Base-by-base conservation (phyloP, 2,329 filamentous ascomycete species). In the Pseudonectria buxi region DNA sequence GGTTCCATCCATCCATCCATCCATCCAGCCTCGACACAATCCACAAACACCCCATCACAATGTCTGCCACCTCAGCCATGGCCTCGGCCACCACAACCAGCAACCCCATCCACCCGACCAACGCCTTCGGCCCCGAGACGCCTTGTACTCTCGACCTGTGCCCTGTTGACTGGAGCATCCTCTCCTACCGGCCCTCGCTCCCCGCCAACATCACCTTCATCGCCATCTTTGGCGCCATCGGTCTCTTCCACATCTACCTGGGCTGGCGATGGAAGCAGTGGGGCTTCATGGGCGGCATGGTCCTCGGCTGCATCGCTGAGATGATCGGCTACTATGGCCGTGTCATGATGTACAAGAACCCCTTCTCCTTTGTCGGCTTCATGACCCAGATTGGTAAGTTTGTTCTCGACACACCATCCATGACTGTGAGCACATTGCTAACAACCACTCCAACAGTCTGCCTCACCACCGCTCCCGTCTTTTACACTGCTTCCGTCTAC, bases 401-500 rank as follows among this genome's bases (percentile, higher is more conserved):
- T 30, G 14, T 24, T 24, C 14, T 28, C 24, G 26, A 13, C 10
- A 4, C 4, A 22, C 7, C 14, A 10, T 24, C 37, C 16, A 10
- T 15, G 12, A 16, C 12, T 14, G 10, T 22, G 10, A 4, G 10
- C 14, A 24, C 10, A 7, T 14, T n/a, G n/a, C 24, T 10, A 4
- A 7, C 2, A 24, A 13, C 2, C 4, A 28, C 15, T 36, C 31
- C 10, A 15, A 14, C 32, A 76, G 70, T 55, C 41, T 79, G 74
- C 56, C 64, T 83, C 33, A 81, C 75, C 4, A 55, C 58, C 41
- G 63, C 59, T 9, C 63, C 63, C 34, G 62, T 67, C 40, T 67
- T 63, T 45, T 67, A 75, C 70, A 46, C 74, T 18, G 80, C 79
- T 1, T 76, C 76, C 39, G 77, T 84, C 51, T 85, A 84, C 54